Base-by-base conservation (phyloP, 2,329 filamentous ascomycete species). In the Tolypocladium pustulatum region DNA sequence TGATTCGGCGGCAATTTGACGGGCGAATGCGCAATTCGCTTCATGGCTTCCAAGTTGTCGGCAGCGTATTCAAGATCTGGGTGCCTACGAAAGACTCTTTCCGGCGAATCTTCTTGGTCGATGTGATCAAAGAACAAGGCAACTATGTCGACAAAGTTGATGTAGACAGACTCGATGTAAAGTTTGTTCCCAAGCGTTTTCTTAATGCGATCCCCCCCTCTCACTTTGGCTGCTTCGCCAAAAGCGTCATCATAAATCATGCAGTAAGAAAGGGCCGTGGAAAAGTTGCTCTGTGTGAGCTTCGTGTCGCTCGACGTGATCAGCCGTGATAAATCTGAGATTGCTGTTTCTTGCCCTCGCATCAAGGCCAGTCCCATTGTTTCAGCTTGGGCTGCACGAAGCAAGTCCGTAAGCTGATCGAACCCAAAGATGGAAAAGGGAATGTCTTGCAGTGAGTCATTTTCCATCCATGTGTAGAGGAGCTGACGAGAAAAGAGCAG, bases 381-480 rank as follows among this genome's bases (percentile, higher is more conserved):
- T 71, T 99, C 94, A 37, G 87, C 83, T 68, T 91, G 84, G 7
- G 89, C 84, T 60, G 89, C 84, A 7, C 72, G 68, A 3, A 97
- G 72, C 57, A 99, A 80, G 5, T 90, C 85, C 22, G 78, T 70
- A 2, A 97, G 79, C 20, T 74, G 83, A 1, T 73, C 60, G 67
- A 95, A 99, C 1, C 86, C 88, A 70, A 99, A 99, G 2, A 94
- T 89, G n/a, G 80, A 76, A 67, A 83, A 96, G 0, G 94, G 93
- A 55, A 99, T 89, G 4, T 84, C 78, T n/a, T 81, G 77, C 9
- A 96, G 76, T 1, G 76, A 73, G 60, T 87, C 82, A 0, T 75
- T 75, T 61, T 90, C 85, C 4, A 95, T 82, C 93, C 92, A 99
- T 0, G 91, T 96, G 68, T 90, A 96, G 3, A 97, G 76, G 8